phyloP scores from a whole-genome alignment of 345 rosid genomes.

The Crucihimalaya himalaica region DNA sequence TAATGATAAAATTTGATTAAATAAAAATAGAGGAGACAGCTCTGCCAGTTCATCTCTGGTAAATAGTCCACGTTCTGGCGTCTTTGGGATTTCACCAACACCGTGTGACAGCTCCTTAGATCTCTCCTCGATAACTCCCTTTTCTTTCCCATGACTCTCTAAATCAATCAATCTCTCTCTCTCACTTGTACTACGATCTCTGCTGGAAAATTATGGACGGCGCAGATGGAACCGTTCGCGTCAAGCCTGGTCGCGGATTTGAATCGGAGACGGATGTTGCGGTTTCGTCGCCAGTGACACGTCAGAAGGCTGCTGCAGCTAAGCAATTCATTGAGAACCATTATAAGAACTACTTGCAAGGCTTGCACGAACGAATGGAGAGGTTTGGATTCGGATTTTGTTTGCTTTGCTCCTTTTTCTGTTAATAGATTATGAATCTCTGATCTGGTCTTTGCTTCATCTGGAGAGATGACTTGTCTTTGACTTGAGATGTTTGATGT shows the following conservation, averaged over 20 bases:
- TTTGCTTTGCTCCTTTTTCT: neutral
- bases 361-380: slow-evolving; percentile 89
- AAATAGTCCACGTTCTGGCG: slow-evolving; percentile 40
- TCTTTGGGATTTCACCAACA: slow-evolving; percentile 30
- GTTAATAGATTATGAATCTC: neutral
- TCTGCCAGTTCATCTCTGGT: slow-evolving; percentile 33
- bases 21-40: slow-evolving; percentile 34
- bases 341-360: slow-evolving; percentile 90
- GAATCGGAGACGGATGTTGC: slow-evolving; percentile 69
- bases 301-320: slow-evolving; percentile 97
- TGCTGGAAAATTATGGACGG: slow-evolving; percentile 61
- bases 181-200: slow-evolving; percentile 13
- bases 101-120: slow-evolving; percentile 19
- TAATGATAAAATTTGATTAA: neutral
- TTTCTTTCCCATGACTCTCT: slow-evolving; percentile 24
- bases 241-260: slow-evolving; percentile 63
- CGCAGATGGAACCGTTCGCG: slow-evolving; percentile 78
- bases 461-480: slow-evolving; percentile 26
- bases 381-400: slow-evolving; percentile 48
- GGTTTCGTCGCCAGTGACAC: slow-evolving; percentile 91
- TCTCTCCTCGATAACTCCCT: slow-evolving; percentile 30
- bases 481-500: slow-evolving; percentile 6
- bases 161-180: slow-evolving; percentile 2
- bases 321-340: slow-evolving; percentile 98
- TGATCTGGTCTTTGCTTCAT: neutral